Evolutionary conservation across 2,329 filamentous ascomycete genomes (phyloP), one percentile per base, ranked within the genome.

Genomic region (Aphanocladium album): DNA sequence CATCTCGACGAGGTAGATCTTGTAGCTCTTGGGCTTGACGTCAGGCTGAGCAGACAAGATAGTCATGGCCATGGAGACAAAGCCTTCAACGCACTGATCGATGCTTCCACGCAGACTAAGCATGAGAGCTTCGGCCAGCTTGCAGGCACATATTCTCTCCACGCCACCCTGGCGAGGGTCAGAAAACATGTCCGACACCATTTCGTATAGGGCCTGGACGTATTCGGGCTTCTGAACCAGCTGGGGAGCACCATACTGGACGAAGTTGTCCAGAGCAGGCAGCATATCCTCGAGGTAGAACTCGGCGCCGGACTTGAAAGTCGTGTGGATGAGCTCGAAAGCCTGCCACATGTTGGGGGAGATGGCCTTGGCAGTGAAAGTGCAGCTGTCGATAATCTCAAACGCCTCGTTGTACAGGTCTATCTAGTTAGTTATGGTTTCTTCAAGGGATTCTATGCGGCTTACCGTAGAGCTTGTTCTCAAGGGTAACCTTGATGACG

Each of bases 231-330:
- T 96, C 72, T 95, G 87, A 23, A 89, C 80, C 62, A 99, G 81
- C 69, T 89, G 88, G 21, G 87, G 83, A 47, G 90, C 88, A 61
- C 95, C 95, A 70, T 96, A 99, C 68, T 95, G 90, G 57, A 99
- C 91, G 73, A 96, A 98, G 80, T 99, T 99, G 77, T 99, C 95
- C 27, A 99, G 83, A 0, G 95, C 95, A 5, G 95, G 95, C 17
- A 99, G 87, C 95, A 99, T 99, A 69, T 99, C 95, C 76, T 99
- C 95, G 16, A 99, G 85, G 72, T 99, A 99, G 50, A 98, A 85
- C 79, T 99, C 93, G 39, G 93, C 95, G 45, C 95, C 95, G 62
- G 91, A 90, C 78, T 98, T 98, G 81, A 99, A 99, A 1, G 93
- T 97, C 66, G 90, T 86, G 77, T 98, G 93, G 64, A 99, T 96